A percentile compares a stretch with the other conserved stretches of the same genome.
phyloP scores from a whole-genome alignment of 257 asterid genomes.

The Jaltomata sinuosa region DNA sequence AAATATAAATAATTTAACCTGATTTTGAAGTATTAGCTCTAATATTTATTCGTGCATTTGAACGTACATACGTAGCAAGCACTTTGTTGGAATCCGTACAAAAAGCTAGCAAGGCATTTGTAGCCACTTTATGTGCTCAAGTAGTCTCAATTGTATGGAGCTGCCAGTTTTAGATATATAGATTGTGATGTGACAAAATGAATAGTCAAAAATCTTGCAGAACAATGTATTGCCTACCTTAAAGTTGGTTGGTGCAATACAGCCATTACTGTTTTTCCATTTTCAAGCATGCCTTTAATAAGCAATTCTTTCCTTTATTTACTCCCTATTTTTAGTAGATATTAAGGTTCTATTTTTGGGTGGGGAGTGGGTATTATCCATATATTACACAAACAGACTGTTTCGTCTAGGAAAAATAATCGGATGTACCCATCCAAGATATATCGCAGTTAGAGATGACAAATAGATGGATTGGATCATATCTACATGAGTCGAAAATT shows the following conservation, averaged over 20 bases:
- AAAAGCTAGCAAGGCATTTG: neutral
- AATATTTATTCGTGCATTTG: neutral
- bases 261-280: neutral
- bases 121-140: neutral
- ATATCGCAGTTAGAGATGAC: too few relatives aligned
- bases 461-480: too few relatives aligned
- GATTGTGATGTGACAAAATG: neutral
- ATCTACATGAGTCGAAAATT: too few relatives aligned
- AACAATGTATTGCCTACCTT: neutral
- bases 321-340: neutral
- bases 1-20: too few relatives aligned
- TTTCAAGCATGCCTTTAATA: neutral
- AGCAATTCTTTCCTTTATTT: neutral
- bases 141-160: neutral
- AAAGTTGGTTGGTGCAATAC: neutral
- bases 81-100: neutral
- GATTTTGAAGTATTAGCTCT: too few relatives aligned
- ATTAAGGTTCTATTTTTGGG: neutral
- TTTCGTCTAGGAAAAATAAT: too few relatives aligned
- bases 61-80: neutral
- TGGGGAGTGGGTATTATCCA: too few relatives aligned
- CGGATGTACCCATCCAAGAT: too few relatives aligned
- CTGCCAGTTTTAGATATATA: neutral
- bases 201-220: neutral
- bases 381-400: too few relatives aligned